These are phyloP conservation scores for Ilex paraguariensis DNA, from an alignment of 305 asterid species.

Conservation along the genomic window DNA sequence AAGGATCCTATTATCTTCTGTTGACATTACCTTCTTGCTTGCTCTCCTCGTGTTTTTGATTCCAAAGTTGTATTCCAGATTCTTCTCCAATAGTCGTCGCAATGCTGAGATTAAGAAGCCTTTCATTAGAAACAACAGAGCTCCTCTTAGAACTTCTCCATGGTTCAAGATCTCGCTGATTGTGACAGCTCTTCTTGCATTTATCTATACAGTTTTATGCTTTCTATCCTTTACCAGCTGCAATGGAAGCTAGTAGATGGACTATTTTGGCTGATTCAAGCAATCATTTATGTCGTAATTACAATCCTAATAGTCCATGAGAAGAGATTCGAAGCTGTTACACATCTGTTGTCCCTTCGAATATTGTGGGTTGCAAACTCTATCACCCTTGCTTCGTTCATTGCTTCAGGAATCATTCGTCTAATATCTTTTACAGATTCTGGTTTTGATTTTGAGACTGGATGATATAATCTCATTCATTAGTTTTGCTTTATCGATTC, in stretches of 20 bases:
- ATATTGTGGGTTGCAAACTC: conserved; percentile 56
- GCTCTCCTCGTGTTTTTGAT: conserved; percentile 34
- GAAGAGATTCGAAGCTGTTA: conserved; percentile 52
- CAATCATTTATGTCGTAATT: conserved; percentile 38
- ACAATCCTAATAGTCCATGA: conserved; percentile 49
- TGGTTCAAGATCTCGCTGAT: conserved; percentile 52
- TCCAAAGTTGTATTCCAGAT: conserved; percentile 48
- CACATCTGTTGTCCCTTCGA: conserved; percentile 63
- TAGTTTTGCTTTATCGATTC: conserved; percentile 34
- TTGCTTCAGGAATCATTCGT: conserved; percentile 41
- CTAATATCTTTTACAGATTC: conserved; percentile 34
- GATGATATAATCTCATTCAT: conserved; percentile 54
- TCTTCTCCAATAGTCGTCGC: conserved; percentile 18
- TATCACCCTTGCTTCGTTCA: conserved; percentile 39
- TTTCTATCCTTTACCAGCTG: conserved; percentile 28
- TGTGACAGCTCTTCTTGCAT: conserved; percentile 30
- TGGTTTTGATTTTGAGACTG: conserved; percentile 24
- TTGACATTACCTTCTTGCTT: conserved; percentile 48
- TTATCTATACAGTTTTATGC: conserved; percentile 41
- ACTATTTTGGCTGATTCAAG: conserved; percentile 62
- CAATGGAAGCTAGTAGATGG: conserved; percentile 52
- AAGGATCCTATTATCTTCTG: conserved; percentile 46
- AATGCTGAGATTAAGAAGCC: conserved; percentile 44
- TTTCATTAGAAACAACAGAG: conserved; percentile 37
- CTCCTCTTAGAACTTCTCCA: conserved; percentile 25